A percentile compares a stretch with the other conserved stretches of the same genome.
Conservation (phyloP, 23 red algal genomes). For the Gracilariopsis chorda region DNA sequence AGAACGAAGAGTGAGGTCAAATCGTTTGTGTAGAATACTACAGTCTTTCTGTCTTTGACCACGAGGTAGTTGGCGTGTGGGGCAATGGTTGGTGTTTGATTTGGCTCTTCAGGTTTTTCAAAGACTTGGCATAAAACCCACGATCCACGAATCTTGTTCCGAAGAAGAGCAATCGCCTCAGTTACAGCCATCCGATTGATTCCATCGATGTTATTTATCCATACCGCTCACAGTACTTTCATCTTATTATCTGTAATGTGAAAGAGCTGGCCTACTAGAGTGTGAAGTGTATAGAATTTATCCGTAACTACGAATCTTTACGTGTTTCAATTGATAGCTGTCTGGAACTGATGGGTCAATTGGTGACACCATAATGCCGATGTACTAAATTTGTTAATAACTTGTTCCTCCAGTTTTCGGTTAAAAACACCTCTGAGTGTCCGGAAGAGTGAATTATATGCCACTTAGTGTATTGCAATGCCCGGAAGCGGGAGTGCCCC, state of each 20-base stretch:
- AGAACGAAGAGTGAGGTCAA: not conserved
- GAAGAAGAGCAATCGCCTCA: not conserved
- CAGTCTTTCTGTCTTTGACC: not conserved
- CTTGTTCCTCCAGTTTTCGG: no score
- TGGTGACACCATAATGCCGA: no score
- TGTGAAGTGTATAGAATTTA: no score
- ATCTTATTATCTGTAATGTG: not conserved
- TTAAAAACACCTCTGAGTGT: no score
- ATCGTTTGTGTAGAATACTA: slow-evolving; percentile 2
- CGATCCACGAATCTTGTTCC: not conserved
- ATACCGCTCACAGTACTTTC: not conserved
- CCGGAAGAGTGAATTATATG: no score
- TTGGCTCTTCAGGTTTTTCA: not conserved
- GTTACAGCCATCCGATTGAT: not conserved
- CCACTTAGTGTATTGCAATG: no score
- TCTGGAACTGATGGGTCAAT: no score
- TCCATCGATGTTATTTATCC: not conserved
- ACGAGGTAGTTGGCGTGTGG: not conserved
- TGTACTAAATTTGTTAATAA: no score
- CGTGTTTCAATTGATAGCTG: no score
- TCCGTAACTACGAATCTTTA: no score
- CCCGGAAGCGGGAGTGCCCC: no score
- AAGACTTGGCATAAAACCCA: not conserved
- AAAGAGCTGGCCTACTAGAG: not conserved
- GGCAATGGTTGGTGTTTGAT: not conserved